These are phyloP conservation scores for Jacaranda mimosifolia DNA, from an alignment of 257 asterid species.

Conservation along the genomic window DNA sequence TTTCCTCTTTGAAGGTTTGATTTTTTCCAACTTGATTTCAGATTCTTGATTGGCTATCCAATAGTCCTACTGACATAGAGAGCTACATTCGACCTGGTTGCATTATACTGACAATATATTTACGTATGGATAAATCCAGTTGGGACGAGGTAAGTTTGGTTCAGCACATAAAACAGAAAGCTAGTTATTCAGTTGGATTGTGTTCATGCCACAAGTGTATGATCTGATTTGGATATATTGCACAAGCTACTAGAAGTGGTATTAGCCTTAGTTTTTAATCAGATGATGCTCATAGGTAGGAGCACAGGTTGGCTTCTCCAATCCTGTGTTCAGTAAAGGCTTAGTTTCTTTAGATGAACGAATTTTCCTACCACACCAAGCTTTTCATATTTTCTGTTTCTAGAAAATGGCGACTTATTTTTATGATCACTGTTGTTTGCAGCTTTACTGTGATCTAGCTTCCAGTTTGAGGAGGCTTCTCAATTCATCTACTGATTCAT, in stretches of 20 bases:
- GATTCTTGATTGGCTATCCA: constrained; percentile 95
- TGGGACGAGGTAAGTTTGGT: constrained; percentile 79
- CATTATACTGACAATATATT: constrained; percentile 77
- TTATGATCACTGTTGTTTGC: constrained; percentile 43
- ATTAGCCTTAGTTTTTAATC: not conserved
- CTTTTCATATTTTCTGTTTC: not conserved
- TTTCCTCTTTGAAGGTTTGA: constrained; percentile 24
- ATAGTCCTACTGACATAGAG: constrained; percentile 92
- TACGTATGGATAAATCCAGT: constrained; percentile 72
- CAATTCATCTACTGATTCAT: constrained; percentile 69
- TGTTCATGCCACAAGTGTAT: constrained; percentile 2
- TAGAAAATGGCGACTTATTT: not conserved
- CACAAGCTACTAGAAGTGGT: not conserved
- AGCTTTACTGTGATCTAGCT: constrained; percentile 72
- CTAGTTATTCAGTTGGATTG: constrained; percentile 9
- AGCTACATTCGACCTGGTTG: constrained; percentile 98
- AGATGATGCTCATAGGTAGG: constrained; percentile 23
- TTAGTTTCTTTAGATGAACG: not conserved
- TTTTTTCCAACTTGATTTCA: constrained; percentile 46
- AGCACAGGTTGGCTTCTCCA: constrained; percentile 65
- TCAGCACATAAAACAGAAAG: constrained; percentile 6
- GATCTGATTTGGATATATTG: constrained; percentile 24
- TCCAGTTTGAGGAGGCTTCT: constrained; percentile 83
- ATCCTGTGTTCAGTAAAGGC: not conserved
- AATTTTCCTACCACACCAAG: not conserved